Percentiles rank a stretch among this genome's conserved stretches.
Conservation (phyloP, 441 rosid species). For the Pelargonium myrrhifolium region DNA sequence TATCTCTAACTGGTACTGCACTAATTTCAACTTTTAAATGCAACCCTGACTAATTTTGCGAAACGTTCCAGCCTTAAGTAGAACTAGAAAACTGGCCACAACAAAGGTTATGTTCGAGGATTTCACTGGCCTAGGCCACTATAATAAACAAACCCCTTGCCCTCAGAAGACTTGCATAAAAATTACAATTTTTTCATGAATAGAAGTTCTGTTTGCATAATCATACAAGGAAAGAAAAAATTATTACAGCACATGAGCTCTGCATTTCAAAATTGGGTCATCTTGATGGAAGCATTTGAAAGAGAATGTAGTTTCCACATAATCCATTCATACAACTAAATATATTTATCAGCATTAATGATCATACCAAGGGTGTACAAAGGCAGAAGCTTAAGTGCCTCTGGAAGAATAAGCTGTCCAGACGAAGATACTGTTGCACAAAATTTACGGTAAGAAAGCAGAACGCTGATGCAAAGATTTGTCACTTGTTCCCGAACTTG, state of each 20-base stretch:
- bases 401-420: slow-evolving; percentile 97
- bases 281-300: not conserved
- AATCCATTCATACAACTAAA: too few relatives aligned
- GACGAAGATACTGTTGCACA: slow-evolving; percentile 95
- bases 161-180: too few relatives aligned
- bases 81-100: not conserved
- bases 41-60: not conserved
- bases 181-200: not conserved
- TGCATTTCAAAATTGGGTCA: too few relatives aligned
- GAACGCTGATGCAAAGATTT: slow-evolving; percentile 63
- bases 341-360: slow-evolving; percentile 11
- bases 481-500: slow-evolving; percentile 71
- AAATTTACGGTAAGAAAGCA: slow-evolving; percentile 86
- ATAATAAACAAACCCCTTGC: too few relatives aligned
- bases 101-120: not conserved
- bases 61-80: not conserved
- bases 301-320: not conserved
- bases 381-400: slow-evolving; percentile 96
- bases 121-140: too few relatives aligned
- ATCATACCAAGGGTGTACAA: slow-evolving; percentile 76
- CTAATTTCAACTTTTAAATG: not conserved
- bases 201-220: not conserved
- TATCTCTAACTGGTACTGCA: not conserved
- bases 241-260: not conserved
- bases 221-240: not conserved